These are phyloP conservation scores for Rhodotorula sp. DNA, from an alignment of 1,284 basidiomycete genomes.

Conservation along the genomic window DNA sequence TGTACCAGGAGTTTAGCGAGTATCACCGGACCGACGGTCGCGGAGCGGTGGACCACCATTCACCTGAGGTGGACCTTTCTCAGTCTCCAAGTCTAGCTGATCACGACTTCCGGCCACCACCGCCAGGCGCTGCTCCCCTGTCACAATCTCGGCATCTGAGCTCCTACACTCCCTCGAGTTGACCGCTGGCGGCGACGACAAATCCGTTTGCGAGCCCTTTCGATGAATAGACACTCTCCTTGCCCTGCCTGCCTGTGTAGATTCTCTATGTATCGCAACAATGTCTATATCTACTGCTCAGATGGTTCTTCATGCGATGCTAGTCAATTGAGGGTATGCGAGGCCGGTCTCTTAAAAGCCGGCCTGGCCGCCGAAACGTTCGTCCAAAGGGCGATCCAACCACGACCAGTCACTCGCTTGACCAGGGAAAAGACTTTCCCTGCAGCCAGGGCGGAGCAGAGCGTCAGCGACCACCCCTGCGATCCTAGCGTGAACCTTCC, in stretches of 20 bases:
- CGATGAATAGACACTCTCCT: slow-evolving; percentile 1
- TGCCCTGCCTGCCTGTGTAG: not conserved
- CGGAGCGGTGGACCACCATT: no score
- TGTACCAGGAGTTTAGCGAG: not conserved
- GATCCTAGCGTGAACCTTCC: no score
- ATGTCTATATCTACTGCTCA: no score
- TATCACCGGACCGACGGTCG: not conserved
- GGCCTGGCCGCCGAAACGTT: not conserved
- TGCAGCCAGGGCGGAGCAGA: not conserved
- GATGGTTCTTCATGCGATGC: no score
- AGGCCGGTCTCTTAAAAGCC: not conserved
- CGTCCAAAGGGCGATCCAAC: not conserved
- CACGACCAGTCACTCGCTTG: slow-evolving; percentile 14
- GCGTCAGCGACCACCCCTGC: not conserved
- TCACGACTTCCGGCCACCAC: no score
- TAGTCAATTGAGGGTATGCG: no score
- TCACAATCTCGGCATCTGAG: not conserved
- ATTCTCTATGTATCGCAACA: no score
- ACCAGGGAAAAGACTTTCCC: slow-evolving; percentile 15
- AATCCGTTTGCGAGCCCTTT: slow-evolving; percentile 19
- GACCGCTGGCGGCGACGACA: not conserved
- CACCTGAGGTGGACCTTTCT: not conserved
- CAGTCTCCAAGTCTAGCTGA: not conserved
- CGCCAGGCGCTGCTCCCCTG: not conserved
- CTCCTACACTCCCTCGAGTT: not conserved